These are phyloP conservation scores for Perkinsus olseni DNA, from an alignment of 169 alveolate genomes.

Conservation along the genomic window DNA sequence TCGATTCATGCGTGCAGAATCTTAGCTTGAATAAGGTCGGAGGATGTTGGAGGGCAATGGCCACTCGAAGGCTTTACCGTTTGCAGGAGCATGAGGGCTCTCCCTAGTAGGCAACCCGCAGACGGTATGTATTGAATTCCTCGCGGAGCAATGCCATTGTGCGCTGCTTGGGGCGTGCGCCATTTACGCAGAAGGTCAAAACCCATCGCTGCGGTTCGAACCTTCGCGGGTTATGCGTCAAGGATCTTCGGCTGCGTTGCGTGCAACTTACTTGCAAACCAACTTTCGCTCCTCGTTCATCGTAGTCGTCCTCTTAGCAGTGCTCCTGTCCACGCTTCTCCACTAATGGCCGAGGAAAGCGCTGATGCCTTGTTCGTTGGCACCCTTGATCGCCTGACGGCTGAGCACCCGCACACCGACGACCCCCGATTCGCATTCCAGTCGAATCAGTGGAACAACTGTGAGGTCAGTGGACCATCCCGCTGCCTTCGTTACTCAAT, in stretches of 20 bases:
- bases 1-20: no score
- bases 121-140: no score
- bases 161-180: no score
- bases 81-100: no score
- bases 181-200: no score
- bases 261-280: neutral
- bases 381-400: neutral
- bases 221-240: neutral
- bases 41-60: no score
- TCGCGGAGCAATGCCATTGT: no score
- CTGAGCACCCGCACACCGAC: neutral
- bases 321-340: neutral
- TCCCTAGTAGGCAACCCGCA: no score
- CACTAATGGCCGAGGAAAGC: neutral
- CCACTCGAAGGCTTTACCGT: no score
- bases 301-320: neutral
- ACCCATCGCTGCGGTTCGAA: neutral
- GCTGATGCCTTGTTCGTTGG: neutral
- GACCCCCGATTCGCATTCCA: neutral
- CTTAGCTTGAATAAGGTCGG: no score
- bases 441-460: neutral
- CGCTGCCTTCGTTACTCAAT: neutral
- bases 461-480: neutral
- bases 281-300: neutral
- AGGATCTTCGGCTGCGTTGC: neutral